Evolutionary conservation across 1,139 yeast species (phyloP).

Genomic region (Sugiyamaella grinbergsii): DNA sequence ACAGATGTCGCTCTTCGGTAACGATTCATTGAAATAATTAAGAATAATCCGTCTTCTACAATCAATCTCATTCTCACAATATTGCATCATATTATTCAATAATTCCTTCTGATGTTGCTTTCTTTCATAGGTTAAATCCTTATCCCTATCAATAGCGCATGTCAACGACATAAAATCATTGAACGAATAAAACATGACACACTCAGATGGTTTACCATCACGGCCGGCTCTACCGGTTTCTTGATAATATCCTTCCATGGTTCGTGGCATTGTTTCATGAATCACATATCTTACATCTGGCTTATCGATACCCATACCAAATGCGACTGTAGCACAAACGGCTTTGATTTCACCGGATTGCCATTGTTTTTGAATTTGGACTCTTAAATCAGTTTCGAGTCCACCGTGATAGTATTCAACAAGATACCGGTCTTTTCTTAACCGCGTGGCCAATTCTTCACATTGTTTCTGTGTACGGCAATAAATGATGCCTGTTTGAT

Average conservation of each 20-base stretch:
- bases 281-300: constrained; percentile 92
- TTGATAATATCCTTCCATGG: constrained; percentile 93
- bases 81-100: constrained; percentile 81
- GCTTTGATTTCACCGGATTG: constrained; percentile 70
- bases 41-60: constrained; percentile 88
- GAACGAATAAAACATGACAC: constrained; percentile 78
- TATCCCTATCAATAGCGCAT: constrained; percentile 43
- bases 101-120: constrained; percentile 78
- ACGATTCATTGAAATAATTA: constrained; percentile 84
- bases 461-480: constrained; percentile 90
- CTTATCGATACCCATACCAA: constrained; percentile 98
- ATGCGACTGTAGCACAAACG: constrained; percentile 95
- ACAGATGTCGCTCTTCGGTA: constrained; percentile 63
- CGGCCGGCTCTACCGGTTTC: constrained; percentile 99
- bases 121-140: constrained; percentile 42
- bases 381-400: constrained; percentile 75
- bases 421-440: constrained; percentile 61
- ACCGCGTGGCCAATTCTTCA: constrained; percentile 71
- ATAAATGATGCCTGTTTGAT: constrained; percentile 84
- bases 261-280: constrained; percentile 86
- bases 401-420: constrained; percentile 93
- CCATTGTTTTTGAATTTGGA: constrained; percentile 75
- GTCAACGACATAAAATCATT: constrained; percentile 50
- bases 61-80: constrained; percentile 88
- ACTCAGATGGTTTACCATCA: constrained; percentile 80